Base-by-base conservation (phyloP, 208 protist species). In the Angomonas deanei region DNA sequence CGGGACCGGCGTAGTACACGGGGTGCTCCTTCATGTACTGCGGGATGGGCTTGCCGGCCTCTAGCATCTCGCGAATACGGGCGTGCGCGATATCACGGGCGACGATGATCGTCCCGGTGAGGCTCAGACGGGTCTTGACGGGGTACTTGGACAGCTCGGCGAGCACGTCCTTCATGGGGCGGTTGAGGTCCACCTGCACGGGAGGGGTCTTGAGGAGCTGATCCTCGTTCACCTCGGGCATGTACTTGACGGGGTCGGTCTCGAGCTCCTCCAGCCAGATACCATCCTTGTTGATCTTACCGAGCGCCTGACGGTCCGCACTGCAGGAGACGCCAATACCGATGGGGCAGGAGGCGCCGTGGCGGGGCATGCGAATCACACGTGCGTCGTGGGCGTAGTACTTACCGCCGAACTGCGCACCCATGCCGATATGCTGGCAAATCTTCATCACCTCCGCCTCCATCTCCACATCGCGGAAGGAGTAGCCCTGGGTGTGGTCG, bases 321-420 rank as follows among this genome's bases (percentile, higher is more conserved):
- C 92, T 97, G 89, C 97, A 99, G 21, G 93, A 98, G n/a, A 99
- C 97, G 54, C 97, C 97, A 32, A 99, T 84, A 60, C 96, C 97
- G 26, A 92, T 91, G 11, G 86, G 88, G 71, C 86, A 97, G 31
- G 86, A 94, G 19, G 91, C 91, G 53, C 93, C 93, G 70, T 97
- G 93, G 48, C 93, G 88, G 17, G 93, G 93, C 68, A 97, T 78
- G 59, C 96, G 88, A 53, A 98, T 93, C 23, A 98, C 94, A 31
- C 95, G 80, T 11, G 97, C 96, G 76, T 99, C 97, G 72, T 98
- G 97, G 57, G 94, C 96, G 82, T 98, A 99, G 83, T 98, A 98
- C 78, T 98, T 98, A 13, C 97, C 97, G n/a, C 97, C 97, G 76
- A 98, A 98, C 80, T 98, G 97, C n/a, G 97, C 97, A 21, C 97